Evolutionary conservation across 2,329 filamentous ascomycete genomes (phyloP).

Genomic region (Aureobasidium sp.): DNA sequence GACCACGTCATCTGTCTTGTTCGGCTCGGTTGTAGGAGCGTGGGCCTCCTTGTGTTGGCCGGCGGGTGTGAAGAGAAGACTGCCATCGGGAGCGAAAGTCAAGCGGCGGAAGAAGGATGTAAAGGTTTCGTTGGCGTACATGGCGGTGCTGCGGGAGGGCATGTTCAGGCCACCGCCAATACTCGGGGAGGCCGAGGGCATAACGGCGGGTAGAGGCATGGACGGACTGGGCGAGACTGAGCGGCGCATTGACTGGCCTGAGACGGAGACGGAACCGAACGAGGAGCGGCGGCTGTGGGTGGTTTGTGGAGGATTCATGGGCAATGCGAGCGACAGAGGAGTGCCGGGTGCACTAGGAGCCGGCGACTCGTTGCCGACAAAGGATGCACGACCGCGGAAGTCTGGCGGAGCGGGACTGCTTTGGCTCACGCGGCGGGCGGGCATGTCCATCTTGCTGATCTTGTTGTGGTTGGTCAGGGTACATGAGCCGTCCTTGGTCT

Average conservation of each 20-base stretch:
- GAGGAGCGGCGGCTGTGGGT: conserved; percentile 93
- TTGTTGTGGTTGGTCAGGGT: conserved; percentile 72
- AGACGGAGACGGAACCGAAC: conserved; percentile 55
- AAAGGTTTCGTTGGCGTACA: conserved; percentile 94
- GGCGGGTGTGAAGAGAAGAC: conserved; percentile 85
- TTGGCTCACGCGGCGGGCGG: conserved; percentile 79
- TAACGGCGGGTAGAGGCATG: conserved; percentile 87
- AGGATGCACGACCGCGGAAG: conserved; percentile 58
- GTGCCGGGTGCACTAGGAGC: conserved; percentile 88
- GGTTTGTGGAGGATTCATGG: conserved; percentile 93
- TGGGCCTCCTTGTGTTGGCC: conserved; percentile 88
- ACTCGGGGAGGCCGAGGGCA: conserved; percentile 87
- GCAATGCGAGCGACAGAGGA: conserved; percentile 77
- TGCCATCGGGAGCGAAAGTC: conserved; percentile 92
- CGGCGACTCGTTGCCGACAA: conserved; percentile 67
- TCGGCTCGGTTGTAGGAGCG: conserved; percentile 56
- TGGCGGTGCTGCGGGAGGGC: conserved; percentile 63
- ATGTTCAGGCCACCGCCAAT: conserved; percentile 54
- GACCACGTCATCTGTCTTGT: conserved; percentile 77
- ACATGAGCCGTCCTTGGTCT: conserved; percentile 93
- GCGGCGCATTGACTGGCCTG: conserved; percentile 60
- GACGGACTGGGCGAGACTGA: conserved; percentile 92
- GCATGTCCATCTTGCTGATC: conserved; percentile 88
- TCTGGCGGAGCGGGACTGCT: conserved; percentile 89
- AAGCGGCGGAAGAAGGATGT: conserved; percentile 94